phyloP scores from a whole-genome alignment of 495 filamentous ascomycete species.

The Aspergillus steynii region DNA sequence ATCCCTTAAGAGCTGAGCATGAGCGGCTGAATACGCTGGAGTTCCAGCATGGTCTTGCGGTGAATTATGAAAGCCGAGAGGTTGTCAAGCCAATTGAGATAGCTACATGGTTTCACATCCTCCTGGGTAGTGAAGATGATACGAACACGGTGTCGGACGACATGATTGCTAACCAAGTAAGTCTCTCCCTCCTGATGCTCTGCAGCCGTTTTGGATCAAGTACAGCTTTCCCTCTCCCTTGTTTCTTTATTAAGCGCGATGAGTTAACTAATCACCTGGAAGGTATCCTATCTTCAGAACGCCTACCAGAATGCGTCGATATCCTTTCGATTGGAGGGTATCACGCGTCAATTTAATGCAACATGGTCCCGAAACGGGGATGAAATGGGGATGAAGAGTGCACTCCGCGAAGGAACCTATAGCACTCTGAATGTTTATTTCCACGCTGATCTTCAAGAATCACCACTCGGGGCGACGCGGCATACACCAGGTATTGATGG shows the following conservation, averaged over 20 bases:
- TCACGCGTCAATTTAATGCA: constrained; percentile 73
- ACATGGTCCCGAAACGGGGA: constrained; percentile 64
- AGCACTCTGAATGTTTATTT: constrained; percentile 53
- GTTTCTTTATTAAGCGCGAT: not conserved
- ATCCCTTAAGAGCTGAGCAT: constrained; percentile 30
- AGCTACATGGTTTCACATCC: constrained; percentile 51
- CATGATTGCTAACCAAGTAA: constrained; percentile 48
- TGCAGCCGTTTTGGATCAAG: not conserved
- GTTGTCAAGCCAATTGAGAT: constrained; percentile 37
- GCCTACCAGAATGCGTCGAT: constrained; percentile 46
- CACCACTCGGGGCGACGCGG: constrained; percentile 24
- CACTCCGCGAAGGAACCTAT: constrained; percentile 57
- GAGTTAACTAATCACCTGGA: constrained; percentile 1
- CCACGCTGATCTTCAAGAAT: constrained; percentile 45
- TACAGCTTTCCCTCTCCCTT: too few relatives aligned
- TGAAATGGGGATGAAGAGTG: constrained; percentile 62
- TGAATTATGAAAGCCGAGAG: constrained; percentile 25
- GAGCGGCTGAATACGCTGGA: constrained; percentile 25
- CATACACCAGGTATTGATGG: not conserved
- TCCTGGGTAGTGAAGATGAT: constrained; percentile 36
- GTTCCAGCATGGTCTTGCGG: constrained; percentile 5
- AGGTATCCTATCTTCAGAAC: constrained; percentile 45
- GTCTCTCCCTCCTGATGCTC: constrained; percentile 6
- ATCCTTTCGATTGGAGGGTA: constrained; percentile 60
- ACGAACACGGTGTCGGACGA: constrained; percentile 32